phyloP scores from a whole-genome alignment of 176 grass and related monocot species.

The Dactylis glomerata region DNA sequence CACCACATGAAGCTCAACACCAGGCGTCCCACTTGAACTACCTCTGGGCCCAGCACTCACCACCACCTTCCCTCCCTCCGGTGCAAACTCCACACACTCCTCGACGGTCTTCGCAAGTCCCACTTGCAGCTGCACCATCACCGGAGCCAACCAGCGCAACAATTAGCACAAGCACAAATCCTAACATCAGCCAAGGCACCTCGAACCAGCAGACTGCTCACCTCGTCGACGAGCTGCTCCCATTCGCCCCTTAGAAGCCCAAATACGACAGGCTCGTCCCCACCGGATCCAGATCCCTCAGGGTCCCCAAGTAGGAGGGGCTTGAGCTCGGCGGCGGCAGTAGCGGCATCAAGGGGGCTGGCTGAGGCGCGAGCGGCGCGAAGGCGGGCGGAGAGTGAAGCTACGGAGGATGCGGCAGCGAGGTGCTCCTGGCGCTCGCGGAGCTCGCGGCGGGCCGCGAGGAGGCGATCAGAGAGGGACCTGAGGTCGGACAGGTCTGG shows the following conservation, averaged over 20 bases:
- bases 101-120: constrained; percentile 52
- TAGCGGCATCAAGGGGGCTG: constrained; percentile 46
- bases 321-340: constrained; percentile 49
- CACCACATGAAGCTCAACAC: constrained; percentile 49
- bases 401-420: constrained; percentile 42
- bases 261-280: constrained; percentile 63
- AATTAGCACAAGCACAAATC: constrained; percentile 34
- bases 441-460: constrained; percentile 51
- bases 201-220: constrained; percentile 18
- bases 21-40: not conserved
- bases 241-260: constrained; percentile 70
- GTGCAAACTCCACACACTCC: constrained; percentile 57
- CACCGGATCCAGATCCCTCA: constrained; percentile 23
- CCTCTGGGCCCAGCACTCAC: constrained; percentile 42
- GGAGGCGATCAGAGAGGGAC: constrained; percentile 57
- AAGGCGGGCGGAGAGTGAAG: constrained; percentile 47
- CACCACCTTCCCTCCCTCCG: constrained; percentile 49
- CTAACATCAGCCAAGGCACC: not conserved
- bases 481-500: constrained; percentile 67
- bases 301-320: constrained; percentile 25
- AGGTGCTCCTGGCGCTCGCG: constrained; percentile 71
- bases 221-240: constrained; percentile 75
- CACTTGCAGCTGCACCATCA: constrained; percentile 65
- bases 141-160: constrained; percentile 15
- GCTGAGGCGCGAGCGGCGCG: constrained; percentile 52